Evolutionary conservation across 1,284 basidiomycete species (phyloP).

Genomic region (Heimioporus retisporus): DNA sequence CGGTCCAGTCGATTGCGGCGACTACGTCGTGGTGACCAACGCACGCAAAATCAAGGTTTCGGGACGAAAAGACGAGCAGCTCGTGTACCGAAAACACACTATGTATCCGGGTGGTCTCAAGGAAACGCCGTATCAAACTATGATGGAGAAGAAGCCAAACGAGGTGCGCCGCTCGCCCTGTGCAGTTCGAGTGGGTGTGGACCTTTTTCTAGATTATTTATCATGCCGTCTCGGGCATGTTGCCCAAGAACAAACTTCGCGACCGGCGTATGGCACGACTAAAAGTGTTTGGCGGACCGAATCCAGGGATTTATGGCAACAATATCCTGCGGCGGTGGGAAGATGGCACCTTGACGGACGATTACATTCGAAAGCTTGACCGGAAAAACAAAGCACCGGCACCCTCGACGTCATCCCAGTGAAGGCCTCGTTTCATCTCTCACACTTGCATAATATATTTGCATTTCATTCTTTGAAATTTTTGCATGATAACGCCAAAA

Average conservation of each 20-base stretch:
- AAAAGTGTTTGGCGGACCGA: conserved; percentile 84
- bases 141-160: conserved; percentile 91
- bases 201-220: conserved; percentile 81
- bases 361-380: conserved; percentile 52
- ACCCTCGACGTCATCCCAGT: conserved; percentile 30
- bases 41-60: conserved; percentile 89
- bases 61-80: conserved; percentile 90
- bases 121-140: conserved; percentile 84
- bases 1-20: conserved; percentile 88
- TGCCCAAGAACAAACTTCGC: conserved; percentile 95
- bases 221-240: conserved; percentile 96
- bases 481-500: background rate
- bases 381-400: conserved; percentile 32
- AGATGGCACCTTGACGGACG: conserved; percentile 71
- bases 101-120: conserved; percentile 97
- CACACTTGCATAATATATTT: conserved; percentile 14
- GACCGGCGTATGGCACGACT: conserved; percentile 88
- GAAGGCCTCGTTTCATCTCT: conserved; percentile 11
- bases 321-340: conserved; percentile 84
- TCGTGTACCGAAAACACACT: conserved; percentile 91
- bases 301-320: conserved; percentile 74
- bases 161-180: conserved; percentile 70
- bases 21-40: conserved; percentile 98
- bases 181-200: conserved; percentile 2
- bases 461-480: conserved; percentile 11